Conservation (phyloP, 2,329 filamentous ascomycete genomes). For the Leptographium lundbergii region DNA sequence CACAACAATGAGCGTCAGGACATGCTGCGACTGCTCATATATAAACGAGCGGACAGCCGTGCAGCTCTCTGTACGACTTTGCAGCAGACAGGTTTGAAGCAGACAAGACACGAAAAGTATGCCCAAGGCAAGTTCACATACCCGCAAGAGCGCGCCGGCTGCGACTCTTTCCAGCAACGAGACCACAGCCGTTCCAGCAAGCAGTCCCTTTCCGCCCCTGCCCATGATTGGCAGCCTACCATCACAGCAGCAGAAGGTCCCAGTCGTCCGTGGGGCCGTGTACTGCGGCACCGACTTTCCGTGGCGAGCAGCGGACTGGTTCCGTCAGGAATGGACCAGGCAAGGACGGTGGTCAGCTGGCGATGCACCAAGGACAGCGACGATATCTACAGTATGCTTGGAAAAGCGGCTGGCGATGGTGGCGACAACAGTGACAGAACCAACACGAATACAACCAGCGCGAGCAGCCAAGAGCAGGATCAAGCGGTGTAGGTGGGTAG, state of each 20-base stretch:
- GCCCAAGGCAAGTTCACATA: background rate
- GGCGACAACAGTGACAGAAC: background rate
- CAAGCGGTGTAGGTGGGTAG: background rate
- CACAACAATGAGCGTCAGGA: too few relatives aligned
- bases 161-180: background rate
- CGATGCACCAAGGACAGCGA: too few relatives aligned
- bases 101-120: background rate
- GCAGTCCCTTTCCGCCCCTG: background rate
- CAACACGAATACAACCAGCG: conserved; percentile 1
- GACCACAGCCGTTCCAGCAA: background rate
- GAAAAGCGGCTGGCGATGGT: too few relatives aligned
- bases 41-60: too few relatives aligned
- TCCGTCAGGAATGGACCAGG: background rate
- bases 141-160: background rate
- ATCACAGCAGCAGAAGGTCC: background rate
- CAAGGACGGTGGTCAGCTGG: background rate
- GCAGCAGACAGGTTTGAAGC: background rate
- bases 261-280: background rate
- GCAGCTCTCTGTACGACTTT: too few relatives aligned
- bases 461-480: conserved; percentile 1
- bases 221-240: background rate
- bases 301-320: conserved; percentile 1
- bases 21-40: too few relatives aligned
- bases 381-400: too few relatives aligned
- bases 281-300: conserved; percentile 4